These are phyloP conservation scores for Podaxis pistillaris DNA, from an alignment of 768 basidiomycete species.

Conservation along the genomic window DNA sequence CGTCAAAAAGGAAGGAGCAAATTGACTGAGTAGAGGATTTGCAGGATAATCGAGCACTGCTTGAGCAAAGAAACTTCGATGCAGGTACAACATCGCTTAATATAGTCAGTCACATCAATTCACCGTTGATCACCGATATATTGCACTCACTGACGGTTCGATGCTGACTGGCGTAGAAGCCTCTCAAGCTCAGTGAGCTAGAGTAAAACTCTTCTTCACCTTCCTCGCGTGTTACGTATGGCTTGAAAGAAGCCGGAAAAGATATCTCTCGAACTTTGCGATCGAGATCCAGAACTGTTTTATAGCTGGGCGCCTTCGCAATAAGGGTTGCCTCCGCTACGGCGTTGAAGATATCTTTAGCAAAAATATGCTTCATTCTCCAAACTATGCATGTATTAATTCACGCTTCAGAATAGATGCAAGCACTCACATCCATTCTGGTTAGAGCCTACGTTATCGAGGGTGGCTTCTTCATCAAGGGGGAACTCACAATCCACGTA, in stretches of 20 bases:
- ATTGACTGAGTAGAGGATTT: slow-evolving; percentile 54
- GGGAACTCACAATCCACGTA: slow-evolving; percentile 66
- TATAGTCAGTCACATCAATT: neutral
- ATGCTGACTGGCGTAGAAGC: slow-evolving; percentile 56
- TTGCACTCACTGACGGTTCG: slow-evolving; percentile 53
- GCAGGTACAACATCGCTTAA: slow-evolving; percentile 51
- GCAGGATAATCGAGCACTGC: slow-evolving; percentile 52
- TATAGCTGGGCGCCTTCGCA: slow-evolving; percentile 45
- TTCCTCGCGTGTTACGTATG: slow-evolving; percentile 41
- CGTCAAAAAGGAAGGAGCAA: slow-evolving; percentile 55
- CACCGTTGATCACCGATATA: neutral
- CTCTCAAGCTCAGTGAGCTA: slow-evolving; percentile 48
- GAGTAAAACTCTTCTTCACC: slow-evolving; percentile 48
- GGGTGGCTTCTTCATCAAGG: slow-evolving; percentile 47
- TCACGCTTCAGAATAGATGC: neutral
- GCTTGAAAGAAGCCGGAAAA: slow-evolving; percentile 45
- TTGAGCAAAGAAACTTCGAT: slow-evolving; percentile 57
- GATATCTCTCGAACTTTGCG: slow-evolving; percentile 45
- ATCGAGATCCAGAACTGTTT: slow-evolving; percentile 49
- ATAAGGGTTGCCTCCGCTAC: slow-evolving; percentile 48
- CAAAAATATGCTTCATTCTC: slow-evolving; percentile 55
- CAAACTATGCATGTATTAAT: slow-evolving; percentile 37
- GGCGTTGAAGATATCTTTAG: slow-evolving; percentile 45
- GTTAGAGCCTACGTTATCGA: slow-evolving; percentile 41
- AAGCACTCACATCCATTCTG: slow-evolving; percentile 48